These are phyloP conservation scores for Stagonosporopsis rhizophila DNA, from an alignment of 2,329 filamentous ascomycete genomes.

Conservation along the genomic window DNA sequence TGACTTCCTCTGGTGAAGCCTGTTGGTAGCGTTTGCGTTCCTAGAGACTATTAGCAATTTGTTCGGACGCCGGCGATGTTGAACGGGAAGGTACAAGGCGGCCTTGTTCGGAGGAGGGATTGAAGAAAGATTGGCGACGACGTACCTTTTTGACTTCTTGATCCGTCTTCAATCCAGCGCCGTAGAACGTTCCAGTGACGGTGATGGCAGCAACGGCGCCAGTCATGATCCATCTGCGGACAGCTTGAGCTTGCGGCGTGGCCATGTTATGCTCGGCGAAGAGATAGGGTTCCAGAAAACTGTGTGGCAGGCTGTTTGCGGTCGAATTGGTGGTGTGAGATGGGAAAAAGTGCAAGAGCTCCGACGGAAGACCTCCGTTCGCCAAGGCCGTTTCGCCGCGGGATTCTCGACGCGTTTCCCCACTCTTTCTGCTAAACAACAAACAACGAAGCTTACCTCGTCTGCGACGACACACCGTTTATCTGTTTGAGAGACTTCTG, in stretches of 20 bases:
- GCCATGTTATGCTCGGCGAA: constrained; percentile 20
- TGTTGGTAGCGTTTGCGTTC: constrained; percentile 56
- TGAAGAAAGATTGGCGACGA: background rate
- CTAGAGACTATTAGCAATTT: constrained; percentile 38
- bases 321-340: constrained; percentile 10
- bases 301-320: constrained; percentile 3
- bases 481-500: too few relatives aligned
- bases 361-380: constrained; percentile 11
- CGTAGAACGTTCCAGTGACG: constrained; percentile 65
- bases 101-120: background rate
- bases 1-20: constrained; percentile 61
- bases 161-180: constrained; percentile 64
- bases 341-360: constrained; percentile 19
- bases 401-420: constrained; percentile 28
- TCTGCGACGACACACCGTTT: background rate
- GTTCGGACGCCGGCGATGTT: background rate
- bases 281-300: background rate
- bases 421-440: constrained; percentile 21
- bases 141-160: constrained; percentile 61
- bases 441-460: constrained; percentile 18
- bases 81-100: background rate
- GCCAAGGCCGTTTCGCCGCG: constrained; percentile 36
- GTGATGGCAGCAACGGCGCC: constrained; percentile 63
- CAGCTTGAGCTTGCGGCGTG: constrained; percentile 30
- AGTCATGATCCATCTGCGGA: constrained; percentile 62